phyloP scores from a whole-genome alignment of 306 rosid genomes.

The Gleditsia sinensis region DNA sequence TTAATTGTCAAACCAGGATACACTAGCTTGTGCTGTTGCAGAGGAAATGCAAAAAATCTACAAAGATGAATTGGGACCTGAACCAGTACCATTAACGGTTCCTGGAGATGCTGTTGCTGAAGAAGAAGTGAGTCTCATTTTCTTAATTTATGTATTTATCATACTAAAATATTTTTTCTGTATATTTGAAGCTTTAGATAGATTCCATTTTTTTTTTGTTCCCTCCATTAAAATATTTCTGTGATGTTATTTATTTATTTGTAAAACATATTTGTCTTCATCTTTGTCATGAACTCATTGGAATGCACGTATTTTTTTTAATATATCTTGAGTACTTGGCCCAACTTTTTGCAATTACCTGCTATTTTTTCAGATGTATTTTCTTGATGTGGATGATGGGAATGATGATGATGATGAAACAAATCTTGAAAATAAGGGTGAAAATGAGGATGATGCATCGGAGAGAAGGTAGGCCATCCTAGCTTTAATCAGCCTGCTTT shows the following conservation, averaged over 20 bases:
- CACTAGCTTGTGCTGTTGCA: constrained; percentile 80
- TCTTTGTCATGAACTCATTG: not conserved
- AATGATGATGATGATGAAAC: constrained; percentile 64
- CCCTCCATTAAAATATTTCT: not conserved
- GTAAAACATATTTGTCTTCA: not conserved
- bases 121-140: constrained; percentile 75
- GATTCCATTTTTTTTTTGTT: not conserved
- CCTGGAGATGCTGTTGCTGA: constrained; percentile 70
- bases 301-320: not conserved
- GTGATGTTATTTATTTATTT: not conserved
- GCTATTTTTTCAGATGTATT: constrained; percentile 61
- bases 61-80: constrained; percentile 85
- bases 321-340: not conserved
- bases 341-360: not conserved
- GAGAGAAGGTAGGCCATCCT: constrained; percentile 59
- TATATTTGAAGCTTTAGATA: constrained; percentile 4
- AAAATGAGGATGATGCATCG: constrained; percentile 45
- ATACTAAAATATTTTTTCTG: not conserved
- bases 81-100: constrained; percentile 88
- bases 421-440: constrained; percentile 49
- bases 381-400: constrained; percentile 77
- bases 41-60: constrained; percentile 91
- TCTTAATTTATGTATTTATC: constrained; percentile 14
- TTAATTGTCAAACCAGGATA: constrained; percentile 61
- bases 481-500: not conserved